phyloP scores from a whole-genome alignment of 495 filamentous ascomycete species.

The Penicillium dipodomyicola region DNA sequence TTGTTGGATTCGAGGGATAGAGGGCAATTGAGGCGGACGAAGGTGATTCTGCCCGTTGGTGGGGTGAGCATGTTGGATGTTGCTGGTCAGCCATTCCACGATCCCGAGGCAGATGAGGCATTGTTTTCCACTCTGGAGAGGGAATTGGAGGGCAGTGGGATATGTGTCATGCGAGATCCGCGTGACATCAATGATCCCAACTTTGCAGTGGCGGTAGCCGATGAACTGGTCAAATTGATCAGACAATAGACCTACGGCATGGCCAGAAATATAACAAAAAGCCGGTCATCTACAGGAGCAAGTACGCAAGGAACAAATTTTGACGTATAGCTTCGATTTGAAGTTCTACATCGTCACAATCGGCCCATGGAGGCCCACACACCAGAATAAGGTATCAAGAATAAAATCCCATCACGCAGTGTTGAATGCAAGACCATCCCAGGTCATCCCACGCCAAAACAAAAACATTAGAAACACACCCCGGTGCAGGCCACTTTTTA shows the following conservation, averaged over 20 bases:
- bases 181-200: constrained; percentile 47
- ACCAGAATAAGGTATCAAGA: constrained; percentile 29
- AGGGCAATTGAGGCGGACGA: constrained; percentile 37
- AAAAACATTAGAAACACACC: constrained; percentile 35
- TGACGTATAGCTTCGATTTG: constrained; percentile 20
- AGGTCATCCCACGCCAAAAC: constrained; percentile 38
- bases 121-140: constrained; percentile 46
- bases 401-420: constrained; percentile 40
- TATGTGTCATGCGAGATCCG: constrained; percentile 35
- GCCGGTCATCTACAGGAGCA: not conserved
- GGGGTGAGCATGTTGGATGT: constrained; percentile 49
- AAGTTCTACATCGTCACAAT: constrained; percentile 19
- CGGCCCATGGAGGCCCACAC: constrained; percentile 15
- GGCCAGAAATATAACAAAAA: not conserved
- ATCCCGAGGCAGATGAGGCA: constrained; percentile 44
- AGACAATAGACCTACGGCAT: not conserved
- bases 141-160: constrained; percentile 36
- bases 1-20: constrained; percentile 25
- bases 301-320: constrained; percentile 5
- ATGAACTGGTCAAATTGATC: constrained; percentile 24
- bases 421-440: constrained; percentile 51
- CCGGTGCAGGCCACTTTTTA: constrained; percentile 50
- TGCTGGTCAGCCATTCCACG: constrained; percentile 39
- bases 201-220: constrained; percentile 35
- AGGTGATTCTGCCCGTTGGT: constrained; percentile 56